Percentiles rank a stretch among this genome's conserved stretches.
These are phyloP conservation scores for Closterium sp. DNA, from an alignment of 139 green algal species.

Conservation along the genomic window DNA sequence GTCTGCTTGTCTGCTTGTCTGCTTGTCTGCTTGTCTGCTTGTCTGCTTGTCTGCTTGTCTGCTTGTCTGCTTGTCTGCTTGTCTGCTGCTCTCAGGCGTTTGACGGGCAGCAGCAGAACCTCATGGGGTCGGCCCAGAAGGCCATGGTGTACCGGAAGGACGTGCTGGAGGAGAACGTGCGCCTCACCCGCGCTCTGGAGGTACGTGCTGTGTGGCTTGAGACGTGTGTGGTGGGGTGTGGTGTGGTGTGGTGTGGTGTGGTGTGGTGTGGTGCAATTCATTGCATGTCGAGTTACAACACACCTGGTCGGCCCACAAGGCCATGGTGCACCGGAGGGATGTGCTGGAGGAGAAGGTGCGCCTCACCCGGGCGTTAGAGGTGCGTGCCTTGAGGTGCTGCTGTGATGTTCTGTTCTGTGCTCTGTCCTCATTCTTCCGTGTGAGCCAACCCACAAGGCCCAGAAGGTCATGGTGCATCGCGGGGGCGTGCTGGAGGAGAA, in stretches of 20 bases:
- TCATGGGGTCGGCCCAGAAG: background rate
- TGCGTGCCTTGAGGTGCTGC: background rate
- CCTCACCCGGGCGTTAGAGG: background rate
- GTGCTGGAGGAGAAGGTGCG: slow-evolving; percentile 6
- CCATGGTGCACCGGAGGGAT: background rate
- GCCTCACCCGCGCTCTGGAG: background rate
- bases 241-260: too few relatives aligned
- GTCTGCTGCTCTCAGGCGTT: background rate
- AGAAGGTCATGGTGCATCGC: background rate
- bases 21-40: too few relatives aligned
- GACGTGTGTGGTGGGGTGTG: too few relatives aligned
- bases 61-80: too few relatives aligned
- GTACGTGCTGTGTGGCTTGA: background rate
- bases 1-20: too few relatives aligned
- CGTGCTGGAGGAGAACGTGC: slow-evolving; percentile 10
- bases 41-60: too few relatives aligned
- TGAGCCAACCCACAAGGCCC: too few relatives aligned
- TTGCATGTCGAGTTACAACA: too few relatives aligned
- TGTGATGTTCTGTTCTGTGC: too few relatives aligned
- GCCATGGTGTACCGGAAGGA: background rate
- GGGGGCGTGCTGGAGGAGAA: slow-evolving; percentile 14
- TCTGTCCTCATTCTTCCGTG: too few relatives aligned
- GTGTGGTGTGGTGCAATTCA: background rate
- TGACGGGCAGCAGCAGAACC: slow-evolving; percentile 4
- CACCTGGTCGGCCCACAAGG: background rate